Percentiles rank a stretch among this genome's conserved stretches.
Evolutionary conservation across 108 stramenopile species (phyloP).

Genomic region (Fragilaria crotonensis): DNA sequence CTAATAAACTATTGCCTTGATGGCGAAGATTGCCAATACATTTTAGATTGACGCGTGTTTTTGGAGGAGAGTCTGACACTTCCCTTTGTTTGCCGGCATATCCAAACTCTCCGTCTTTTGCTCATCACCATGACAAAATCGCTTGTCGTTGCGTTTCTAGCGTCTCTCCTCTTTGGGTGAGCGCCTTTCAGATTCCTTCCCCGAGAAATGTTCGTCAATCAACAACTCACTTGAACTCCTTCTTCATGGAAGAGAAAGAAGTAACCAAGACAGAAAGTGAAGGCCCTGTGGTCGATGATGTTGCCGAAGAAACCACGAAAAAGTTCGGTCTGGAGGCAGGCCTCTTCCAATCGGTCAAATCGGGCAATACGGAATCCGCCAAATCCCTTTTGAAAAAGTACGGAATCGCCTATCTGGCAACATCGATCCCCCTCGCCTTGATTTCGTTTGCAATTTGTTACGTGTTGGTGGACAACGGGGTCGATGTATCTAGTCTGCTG

Average conservation of each 20-base stretch:
- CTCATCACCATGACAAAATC: too few species aligned
- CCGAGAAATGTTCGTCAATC: too few species aligned
- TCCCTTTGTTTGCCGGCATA: too few species aligned
- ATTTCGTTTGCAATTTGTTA: constrained; percentile 87
- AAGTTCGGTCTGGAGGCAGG: constrained; percentile 90
- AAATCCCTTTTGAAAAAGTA: constrained; percentile 84
- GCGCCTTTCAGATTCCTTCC: neutral
- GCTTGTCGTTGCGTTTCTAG: too few species aligned
- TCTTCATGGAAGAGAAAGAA: neutral
- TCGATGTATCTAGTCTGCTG: constrained; percentile 77
- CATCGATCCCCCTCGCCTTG: constrained; percentile 88
- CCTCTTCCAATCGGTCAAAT: constrained; percentile 61
- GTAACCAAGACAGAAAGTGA: neutral
- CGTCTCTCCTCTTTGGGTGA: neutral
- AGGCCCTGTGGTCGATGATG: neutral
- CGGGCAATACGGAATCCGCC: constrained; percentile 54
- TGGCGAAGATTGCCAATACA: too few species aligned
- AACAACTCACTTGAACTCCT: neutral
- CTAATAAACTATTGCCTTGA: too few species aligned
- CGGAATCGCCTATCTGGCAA: constrained; percentile 89
- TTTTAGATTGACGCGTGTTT: too few species aligned
- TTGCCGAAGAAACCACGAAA: constrained; percentile 65
- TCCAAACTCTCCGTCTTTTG: too few species aligned
- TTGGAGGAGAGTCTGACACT: too few species aligned
- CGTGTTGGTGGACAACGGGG: constrained; percentile 76